Evolutionary conservation across 371 early-diverging fungal genomes (phyloP), one percentile per base, ranked within the genome.

Genomic region (Haplosporangium sp.): DNA sequence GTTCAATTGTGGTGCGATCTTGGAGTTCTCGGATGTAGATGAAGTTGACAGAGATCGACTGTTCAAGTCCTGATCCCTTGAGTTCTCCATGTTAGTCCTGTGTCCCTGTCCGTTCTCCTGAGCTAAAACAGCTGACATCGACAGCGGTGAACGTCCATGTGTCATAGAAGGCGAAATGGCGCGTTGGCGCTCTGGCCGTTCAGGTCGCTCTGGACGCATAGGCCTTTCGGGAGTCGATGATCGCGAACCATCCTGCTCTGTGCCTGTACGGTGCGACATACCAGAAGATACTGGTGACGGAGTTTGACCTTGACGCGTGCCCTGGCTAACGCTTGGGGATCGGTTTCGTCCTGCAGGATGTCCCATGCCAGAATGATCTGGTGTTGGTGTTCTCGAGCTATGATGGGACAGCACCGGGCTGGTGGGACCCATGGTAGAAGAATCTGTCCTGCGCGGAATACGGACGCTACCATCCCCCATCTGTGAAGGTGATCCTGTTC

Each of bases 181-280:
- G 1, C 79, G 64, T 61, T 83, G 83, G 40, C 87, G 82, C 2
- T 80, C 75, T 6, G 84, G 61, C 14, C 79, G 74, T 40, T 76
- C 85, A 2, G 84, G 61, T n/a, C 79, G 74, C 37, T 76, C 85
- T 43, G 80, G 75, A 12, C 83, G 83, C 18, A 69, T 82, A 47
- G 82, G 82, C n/a, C 83, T 81, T 10, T 70, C 83, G 48, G 82
- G 71, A 5, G 79, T 70, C 18, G 63, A 60, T 0, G 69, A 65
- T 10, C 69, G 57, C 9, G 63, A 62, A 7, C 21, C 59, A 14
- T 72, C 73, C 14, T 65, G 42, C 16, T 69, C 67, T 11, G 16
- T 48, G 10, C 50, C 61, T 37, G 51, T 61, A 29, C 29, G 29
- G 29, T 29, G 29, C 29, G 21, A 42, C 50, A 59, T 50, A 48